Evolutionary conservation across 73 alveolate species (phyloP).

Genomic region (Paraurostyla sp.): DNA sequence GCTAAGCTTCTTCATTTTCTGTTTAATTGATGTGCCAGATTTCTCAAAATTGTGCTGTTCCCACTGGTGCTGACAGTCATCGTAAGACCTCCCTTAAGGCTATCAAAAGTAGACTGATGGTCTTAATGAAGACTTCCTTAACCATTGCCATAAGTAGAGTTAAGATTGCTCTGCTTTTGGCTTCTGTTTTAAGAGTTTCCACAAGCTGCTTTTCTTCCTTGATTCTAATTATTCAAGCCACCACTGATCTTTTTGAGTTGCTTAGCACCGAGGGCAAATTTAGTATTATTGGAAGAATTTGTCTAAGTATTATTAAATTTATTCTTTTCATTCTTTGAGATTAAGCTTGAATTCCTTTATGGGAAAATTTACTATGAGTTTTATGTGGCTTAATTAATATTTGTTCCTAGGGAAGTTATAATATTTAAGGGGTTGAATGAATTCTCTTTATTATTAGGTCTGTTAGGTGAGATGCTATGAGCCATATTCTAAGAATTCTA

Average conservation of each 20-base stretch:
- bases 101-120: constrained; percentile 9
- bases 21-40: no score
- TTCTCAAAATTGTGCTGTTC: no score
- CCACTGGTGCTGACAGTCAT: no score
- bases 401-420: no score
- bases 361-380: background rate
- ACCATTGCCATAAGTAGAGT: background rate
- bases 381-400: no score
- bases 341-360: background rate
- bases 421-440: no score
- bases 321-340: constrained; percentile 9
- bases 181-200: background rate
- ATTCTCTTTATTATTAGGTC: background rate
- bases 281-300: background rate
- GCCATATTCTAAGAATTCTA: background rate
- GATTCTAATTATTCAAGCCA: background rate
- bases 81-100: background rate
- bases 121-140: no score
- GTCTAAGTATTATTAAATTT: background rate
- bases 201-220: no score
- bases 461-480: background rate
- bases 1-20: no score
- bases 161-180: background rate
- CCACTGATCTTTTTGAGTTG: background rate
- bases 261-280: constrained; percentile 3